Conservation (phyloP, 192 early-diverging fungal species). For the Linnemannia exigua region DNA sequence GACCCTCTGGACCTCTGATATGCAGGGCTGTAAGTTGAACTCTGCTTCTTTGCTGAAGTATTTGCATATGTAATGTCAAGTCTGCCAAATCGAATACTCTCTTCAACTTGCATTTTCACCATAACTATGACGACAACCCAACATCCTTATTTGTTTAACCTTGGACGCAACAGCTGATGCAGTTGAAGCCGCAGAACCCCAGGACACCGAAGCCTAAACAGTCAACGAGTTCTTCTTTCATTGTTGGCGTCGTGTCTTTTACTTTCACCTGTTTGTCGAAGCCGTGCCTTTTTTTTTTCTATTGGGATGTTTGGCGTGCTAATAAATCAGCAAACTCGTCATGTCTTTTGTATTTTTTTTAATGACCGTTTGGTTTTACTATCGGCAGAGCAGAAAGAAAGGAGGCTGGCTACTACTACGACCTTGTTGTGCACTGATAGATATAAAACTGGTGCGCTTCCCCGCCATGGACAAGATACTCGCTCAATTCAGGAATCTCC, state of each 20-base stretch:
- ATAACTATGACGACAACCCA: background rate
- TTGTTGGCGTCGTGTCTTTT: too few species aligned
- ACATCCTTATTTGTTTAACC: background rate
- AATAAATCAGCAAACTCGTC: constrained; percentile 1
- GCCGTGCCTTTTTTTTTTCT: background rate
- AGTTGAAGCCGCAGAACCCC: constrained; percentile 4
- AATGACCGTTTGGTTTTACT: background rate
- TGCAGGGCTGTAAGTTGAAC: constrained; percentile 79
- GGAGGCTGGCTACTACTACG: background rate
- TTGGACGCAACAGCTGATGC: background rate
- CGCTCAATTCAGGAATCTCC: constrained; percentile 29
- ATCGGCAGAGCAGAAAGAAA: background rate
- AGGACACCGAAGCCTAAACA: constrained; percentile 13
- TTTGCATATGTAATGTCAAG: background rate
- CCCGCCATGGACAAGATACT: constrained; percentile 27
- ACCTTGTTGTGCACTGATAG: background rate
- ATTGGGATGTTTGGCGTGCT: background rate
- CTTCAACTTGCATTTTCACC: background rate
- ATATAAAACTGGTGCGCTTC: constrained; percentile 26
- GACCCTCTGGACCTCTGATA: constrained; percentile 98
- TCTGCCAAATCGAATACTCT: background rate
- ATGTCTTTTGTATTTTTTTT: background rate
- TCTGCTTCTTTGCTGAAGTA: background rate
- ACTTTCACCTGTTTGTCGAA: background rate
- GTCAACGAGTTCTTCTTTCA: background rate